Evolutionary conservation across 106 monocot genomes (phyloP).

Genomic region (Amphibolis antarctica): DNA sequence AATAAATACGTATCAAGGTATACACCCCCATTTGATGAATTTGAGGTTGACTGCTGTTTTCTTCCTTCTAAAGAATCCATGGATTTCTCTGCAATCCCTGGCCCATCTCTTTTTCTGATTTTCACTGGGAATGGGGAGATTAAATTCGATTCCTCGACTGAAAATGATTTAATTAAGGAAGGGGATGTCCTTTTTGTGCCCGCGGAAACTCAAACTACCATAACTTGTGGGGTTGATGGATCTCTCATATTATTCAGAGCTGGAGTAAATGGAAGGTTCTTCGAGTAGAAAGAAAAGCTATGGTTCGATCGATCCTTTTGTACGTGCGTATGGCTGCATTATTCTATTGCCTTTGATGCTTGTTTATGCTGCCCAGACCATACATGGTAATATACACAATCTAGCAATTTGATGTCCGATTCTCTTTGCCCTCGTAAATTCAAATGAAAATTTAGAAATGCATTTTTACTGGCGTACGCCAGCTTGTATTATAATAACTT

Average conservation of each 20-base stretch:
- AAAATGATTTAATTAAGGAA: constrained; percentile 22
- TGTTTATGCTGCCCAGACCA: too few relatives aligned
- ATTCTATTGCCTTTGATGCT: too few relatives aligned
- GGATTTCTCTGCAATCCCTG: constrained; percentile 28
- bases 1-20: constrained; percentile 42
- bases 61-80: constrained; percentile 34
- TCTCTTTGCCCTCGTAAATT: too few relatives aligned
- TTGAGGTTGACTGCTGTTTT: constrained; percentile 61
- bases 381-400: too few relatives aligned
- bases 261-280: constrained; percentile 52
- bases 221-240: constrained; percentile 25
- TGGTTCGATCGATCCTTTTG: too few relatives aligned
- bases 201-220: constrained; percentile 29
- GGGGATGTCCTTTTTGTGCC: constrained; percentile 73
- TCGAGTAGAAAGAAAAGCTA: constrained; percentile 10
- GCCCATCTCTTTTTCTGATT: constrained; percentile 61
- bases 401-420: too few relatives aligned
- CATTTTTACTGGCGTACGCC: too few relatives aligned
- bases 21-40: constrained; percentile 90
- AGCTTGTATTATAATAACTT: too few relatives aligned
- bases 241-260: constrained; percentile 56
- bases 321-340: too few relatives aligned
- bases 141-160: constrained; percentile 6
- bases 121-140: constrained; percentile 48
- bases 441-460: too few relatives aligned